These are phyloP conservation scores for Scheffersomyces insectosa DNA, from an alignment of 1,139 yeast species.

Conservation along the genomic window DNA sequence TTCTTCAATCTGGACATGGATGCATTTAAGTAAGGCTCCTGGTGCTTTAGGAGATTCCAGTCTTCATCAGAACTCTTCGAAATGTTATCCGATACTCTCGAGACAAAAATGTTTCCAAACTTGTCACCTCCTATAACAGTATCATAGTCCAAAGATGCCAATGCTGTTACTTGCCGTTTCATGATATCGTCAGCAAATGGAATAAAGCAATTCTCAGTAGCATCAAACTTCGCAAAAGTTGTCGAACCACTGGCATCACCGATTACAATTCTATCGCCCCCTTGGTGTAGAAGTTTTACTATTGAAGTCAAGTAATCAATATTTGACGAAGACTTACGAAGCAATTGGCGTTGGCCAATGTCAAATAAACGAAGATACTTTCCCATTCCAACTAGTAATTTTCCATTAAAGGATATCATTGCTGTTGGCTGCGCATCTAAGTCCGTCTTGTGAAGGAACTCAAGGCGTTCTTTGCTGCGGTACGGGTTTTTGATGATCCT, in stretches of 20 bases:
- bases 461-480: conserved; percentile 31
- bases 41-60: conserved; percentile 41
- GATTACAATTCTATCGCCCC: conserved; percentile 56
- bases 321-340: conserved; percentile 58
- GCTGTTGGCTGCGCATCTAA: conserved; percentile 53
- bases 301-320: conserved; percentile 45
- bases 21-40: conserved; percentile 47
- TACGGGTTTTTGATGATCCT: conserved; percentile 24
- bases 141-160: conserved; percentile 64
- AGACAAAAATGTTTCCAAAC: conserved; percentile 76
- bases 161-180: conserved; percentile 64
- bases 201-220: conserved; percentile 51
- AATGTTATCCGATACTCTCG: conserved; percentile 54
- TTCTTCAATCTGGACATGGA: conserved; percentile 54
- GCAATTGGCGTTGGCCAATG: conserved; percentile 75
- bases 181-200: conserved; percentile 71
- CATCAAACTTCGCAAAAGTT: conserved; percentile 55
- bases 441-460: conserved; percentile 62
- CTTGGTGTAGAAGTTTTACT: conserved; percentile 52
- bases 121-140: conserved; percentile 88
- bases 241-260: conserved; percentile 72
- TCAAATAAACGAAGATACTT: conserved; percentile 63
- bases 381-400: conserved; percentile 60
- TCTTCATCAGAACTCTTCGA: conserved; percentile 53
- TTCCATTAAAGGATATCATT: conserved; percentile 58